phyloP scores from a whole-genome alignment of 495 filamentous ascomycete species.

The Pyronema domesticum region DNA sequence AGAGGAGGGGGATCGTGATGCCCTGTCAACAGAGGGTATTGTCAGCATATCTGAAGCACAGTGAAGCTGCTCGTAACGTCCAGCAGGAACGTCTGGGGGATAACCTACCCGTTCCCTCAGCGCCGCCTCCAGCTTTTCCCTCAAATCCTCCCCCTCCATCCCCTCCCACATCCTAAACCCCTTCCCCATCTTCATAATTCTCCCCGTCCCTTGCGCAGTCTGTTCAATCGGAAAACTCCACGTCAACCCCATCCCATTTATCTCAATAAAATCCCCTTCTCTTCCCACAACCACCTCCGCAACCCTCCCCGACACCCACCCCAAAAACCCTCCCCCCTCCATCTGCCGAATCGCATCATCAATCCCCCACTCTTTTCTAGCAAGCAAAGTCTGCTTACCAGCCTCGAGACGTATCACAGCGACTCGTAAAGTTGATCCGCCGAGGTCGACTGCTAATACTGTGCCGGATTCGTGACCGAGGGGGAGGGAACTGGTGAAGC shows the following conservation, averaged over 20 bases:
- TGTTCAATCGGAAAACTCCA: slow-evolving; percentile 68
- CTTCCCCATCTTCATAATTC: slow-evolving; percentile 2
- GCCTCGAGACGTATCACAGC: not conserved
- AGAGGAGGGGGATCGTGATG: slow-evolving; percentile 24
- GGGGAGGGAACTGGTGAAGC: not conserved
- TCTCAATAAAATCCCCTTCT: not conserved
- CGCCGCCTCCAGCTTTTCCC: not conserved
- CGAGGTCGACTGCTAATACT: not conserved
- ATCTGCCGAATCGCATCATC: slow-evolving; percentile 61
- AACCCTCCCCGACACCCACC: slow-evolving; percentile 54
- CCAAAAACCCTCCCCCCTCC: slow-evolving; percentile 55
- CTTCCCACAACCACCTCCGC: not conserved
- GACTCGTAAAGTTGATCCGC: slow-evolving; percentile 2
- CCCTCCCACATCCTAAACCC: not conserved
- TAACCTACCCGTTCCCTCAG: not conserved
- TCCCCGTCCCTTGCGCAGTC: not conserved
- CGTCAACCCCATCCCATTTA: slow-evolving; percentile 57
- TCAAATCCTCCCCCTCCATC: not conserved
- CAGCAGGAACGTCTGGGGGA: not conserved
- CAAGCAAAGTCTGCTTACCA: not conserved
- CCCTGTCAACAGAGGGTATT: not conserved
- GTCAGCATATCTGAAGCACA: not conserved
- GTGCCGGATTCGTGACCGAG: not conserved
- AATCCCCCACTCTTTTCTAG: slow-evolving; percentile 22
- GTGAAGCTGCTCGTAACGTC: too few species aligned